Percentiles rank a stretch among this genome's conserved stretches.
Evolutionary conservation across 345 rosid genomes (phyloP).

Genomic region (Salix purpurea): DNA sequence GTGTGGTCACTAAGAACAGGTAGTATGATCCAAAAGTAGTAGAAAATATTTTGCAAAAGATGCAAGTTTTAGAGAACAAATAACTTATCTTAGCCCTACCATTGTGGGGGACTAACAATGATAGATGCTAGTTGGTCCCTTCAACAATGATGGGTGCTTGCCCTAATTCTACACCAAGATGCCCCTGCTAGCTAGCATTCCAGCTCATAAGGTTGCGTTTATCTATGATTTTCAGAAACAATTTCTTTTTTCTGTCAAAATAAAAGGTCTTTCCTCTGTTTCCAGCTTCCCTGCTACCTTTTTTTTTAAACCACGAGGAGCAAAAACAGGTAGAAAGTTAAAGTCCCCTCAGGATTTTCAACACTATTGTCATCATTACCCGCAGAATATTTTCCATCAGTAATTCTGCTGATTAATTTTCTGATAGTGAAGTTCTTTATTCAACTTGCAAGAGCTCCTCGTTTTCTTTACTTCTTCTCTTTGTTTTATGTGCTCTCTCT

Average conservation of each 20-base stretch:
- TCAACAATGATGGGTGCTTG: background rate
- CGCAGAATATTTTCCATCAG: background rate
- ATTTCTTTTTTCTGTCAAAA: background rate
- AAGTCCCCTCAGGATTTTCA: background rate
- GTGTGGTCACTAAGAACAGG: background rate
- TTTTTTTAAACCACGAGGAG: background rate
- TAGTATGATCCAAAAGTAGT: background rate
- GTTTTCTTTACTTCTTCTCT: background rate
- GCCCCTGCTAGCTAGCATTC: background rate
- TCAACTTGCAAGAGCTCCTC: background rate
- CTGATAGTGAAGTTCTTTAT: background rate
- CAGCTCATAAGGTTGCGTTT: background rate
- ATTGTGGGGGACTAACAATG: conserved; percentile 13
- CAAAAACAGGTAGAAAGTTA: background rate
- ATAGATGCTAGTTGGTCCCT: background rate
- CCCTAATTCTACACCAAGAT: background rate
- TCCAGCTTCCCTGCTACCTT: background rate
- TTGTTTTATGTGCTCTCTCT: background rate
- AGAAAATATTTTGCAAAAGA: background rate
- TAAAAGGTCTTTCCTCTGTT: background rate
- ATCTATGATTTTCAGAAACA: conserved; percentile 1
- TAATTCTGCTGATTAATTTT: too few relatives aligned
- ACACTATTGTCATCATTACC: background rate
- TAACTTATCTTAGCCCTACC: conserved; percentile 1
- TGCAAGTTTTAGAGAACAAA: background rate